A percentile compares a stretch with the other conserved stretches of the same genome.
Conservation (phyloP, 148 eudicot genomes). For the Silene conica region DNA sequence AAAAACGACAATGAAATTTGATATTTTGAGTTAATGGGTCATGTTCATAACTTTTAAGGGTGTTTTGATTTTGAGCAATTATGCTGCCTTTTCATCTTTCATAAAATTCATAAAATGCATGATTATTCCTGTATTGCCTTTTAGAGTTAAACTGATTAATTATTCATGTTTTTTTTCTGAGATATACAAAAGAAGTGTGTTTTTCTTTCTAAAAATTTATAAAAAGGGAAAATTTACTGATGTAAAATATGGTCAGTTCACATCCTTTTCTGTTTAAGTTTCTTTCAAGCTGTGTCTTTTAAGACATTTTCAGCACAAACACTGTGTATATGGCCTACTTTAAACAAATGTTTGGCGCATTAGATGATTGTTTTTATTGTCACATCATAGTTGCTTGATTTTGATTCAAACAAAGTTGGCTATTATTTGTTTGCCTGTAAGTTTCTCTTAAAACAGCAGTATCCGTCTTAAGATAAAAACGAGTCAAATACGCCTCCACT, state of each 20-base stretch:
- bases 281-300: slow-evolving; percentile 9
- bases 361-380: slow-evolving; percentile 3
- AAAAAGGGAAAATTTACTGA: background rate
- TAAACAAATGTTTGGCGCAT: slow-evolving; percentile 5
- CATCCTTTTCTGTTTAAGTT: slow-evolving; percentile 9
- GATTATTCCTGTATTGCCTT: slow-evolving; percentile 16
- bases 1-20: background rate
- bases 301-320: slow-evolving; percentile 3
- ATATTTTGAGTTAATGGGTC: background rate
- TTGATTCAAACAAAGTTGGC: background rate
- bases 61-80: slow-evolving; percentile 3
- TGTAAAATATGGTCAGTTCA: slow-evolving; percentile 2
- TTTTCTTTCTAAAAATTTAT: background rate
- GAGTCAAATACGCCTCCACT: too few species aligned
- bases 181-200: background rate
- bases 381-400: background rate
- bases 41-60: background rate
- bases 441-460: too few species aligned
- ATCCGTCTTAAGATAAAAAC: too few species aligned
- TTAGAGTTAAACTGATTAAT: slow-evolving; percentile 16
- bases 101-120: background rate
- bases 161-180: slow-evolving; percentile 15
- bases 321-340: slow-evolving; percentile 1
- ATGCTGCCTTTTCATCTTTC: background rate
- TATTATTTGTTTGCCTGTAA: background rate